Conservation (phyloP, 2,329 filamentous ascomycete species). For the Aspergillus sp. region DNA sequence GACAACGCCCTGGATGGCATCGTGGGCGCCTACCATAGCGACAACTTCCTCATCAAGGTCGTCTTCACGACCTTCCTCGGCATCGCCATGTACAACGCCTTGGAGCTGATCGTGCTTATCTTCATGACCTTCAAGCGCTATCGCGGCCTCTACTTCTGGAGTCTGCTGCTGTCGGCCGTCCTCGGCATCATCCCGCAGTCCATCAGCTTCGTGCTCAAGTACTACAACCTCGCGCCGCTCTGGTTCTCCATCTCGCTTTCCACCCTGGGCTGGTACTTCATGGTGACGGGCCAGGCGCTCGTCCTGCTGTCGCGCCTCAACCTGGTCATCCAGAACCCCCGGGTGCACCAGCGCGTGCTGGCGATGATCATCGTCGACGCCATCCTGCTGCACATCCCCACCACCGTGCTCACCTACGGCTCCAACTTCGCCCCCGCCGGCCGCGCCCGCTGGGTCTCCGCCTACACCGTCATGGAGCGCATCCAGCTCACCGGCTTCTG, state of each 20-base stretch:
- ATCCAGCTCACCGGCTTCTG: too few relatives aligned
- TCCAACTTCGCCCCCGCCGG: slow-evolving; percentile 26
- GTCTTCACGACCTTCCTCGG: slow-evolving; percentile 45
- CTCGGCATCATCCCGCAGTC: slow-evolving; percentile 45
- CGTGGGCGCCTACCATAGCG: slow-evolving; percentile 32
- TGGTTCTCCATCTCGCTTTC: not conserved
- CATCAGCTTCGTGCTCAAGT: slow-evolving; percentile 47
- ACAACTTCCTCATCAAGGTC: slow-evolving; percentile 36
- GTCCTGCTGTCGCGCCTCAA: slow-evolving; percentile 65
- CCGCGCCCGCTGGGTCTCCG: slow-evolving; percentile 44
- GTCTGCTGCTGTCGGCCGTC: slow-evolving; percentile 42
- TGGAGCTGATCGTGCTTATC: slow-evolving; percentile 48
- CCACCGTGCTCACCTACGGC: slow-evolving; percentile 14
- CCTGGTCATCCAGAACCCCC: slow-evolving; percentile 54
- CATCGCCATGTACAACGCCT: slow-evolving; percentile 48
- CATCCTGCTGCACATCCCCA: slow-evolving; percentile 40
- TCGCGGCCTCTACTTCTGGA: slow-evolving; percentile 51
- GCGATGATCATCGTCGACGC: slow-evolving; percentile 60
- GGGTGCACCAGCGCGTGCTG: slow-evolving; percentile 50
- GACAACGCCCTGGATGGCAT: slow-evolving; percentile 25
- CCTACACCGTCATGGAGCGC: slow-evolving; percentile 43
- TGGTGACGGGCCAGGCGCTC: slow-evolving; percentile 62
- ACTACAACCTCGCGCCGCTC: slow-evolving; percentile 21
- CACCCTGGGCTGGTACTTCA: slow-evolving; percentile 25
- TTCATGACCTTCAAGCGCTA: slow-evolving; percentile 47